These are phyloP conservation scores for Colletotrichum magnum DNA, from an alignment of 2,329 filamentous ascomycete species.

Conservation along the genomic window DNA sequence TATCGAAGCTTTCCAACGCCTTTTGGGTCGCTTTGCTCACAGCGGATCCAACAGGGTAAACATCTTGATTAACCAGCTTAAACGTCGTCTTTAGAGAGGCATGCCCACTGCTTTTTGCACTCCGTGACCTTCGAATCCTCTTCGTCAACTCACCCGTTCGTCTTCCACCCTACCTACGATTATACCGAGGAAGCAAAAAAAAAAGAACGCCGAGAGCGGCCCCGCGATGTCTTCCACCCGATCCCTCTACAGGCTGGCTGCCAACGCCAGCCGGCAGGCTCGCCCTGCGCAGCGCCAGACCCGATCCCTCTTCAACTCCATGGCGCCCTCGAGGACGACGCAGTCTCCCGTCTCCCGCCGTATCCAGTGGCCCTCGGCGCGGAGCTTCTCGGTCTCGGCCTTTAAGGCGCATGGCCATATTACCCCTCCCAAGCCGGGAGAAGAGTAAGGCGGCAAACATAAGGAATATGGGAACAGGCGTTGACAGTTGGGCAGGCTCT, in stretches of 20 bases:
- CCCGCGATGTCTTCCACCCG: constrained; percentile 27
- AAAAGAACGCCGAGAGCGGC: constrained; percentile 22
- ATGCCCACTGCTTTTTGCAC: neutral
- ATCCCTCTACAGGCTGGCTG: constrained; percentile 50
- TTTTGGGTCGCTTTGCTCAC: constrained; percentile 20
- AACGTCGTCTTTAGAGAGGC: neutral
- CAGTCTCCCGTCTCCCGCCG: constrained; percentile 3
- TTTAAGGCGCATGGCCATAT: constrained; percentile 81
- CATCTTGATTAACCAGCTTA: constrained; percentile 1
- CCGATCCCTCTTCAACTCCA: constrained; percentile 15
- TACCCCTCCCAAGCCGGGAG: constrained; percentile 86
- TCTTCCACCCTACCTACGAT: neutral
- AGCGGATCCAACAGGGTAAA: constrained; percentile 21
- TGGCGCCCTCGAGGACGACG: neutral
- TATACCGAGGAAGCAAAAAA: constrained; percentile 2
- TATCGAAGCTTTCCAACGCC: constrained; percentile 33
- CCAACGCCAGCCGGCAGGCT: constrained; percentile 47
- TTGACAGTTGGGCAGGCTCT: constrained; percentile 69
- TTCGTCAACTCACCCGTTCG: neutral
- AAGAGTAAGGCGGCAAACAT: constrained; percentile 78
- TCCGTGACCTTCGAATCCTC: neutral
- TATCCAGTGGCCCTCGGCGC: constrained; percentile 40
- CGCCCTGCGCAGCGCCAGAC: constrained; percentile 44
- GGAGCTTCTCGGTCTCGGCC: constrained; percentile 77
- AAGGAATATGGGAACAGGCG: neutral